Conservation (phyloP, 495 filamentous ascomycete species). For the Penicillium canariense region DNA sequence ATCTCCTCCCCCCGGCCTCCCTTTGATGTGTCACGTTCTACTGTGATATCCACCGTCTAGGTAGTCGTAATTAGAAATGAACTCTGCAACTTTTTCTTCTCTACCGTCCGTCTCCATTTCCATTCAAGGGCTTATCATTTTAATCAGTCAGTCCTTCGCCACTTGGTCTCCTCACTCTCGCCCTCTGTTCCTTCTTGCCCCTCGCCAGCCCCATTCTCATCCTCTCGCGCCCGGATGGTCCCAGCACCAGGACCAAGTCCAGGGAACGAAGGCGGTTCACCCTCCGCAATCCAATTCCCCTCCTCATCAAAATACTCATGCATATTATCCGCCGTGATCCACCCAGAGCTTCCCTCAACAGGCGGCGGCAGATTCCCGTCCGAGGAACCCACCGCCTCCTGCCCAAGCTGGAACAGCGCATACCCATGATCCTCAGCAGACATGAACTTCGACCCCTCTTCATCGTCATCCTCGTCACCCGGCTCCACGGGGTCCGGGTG, state of each 20-base stretch:
- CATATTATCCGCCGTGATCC: slow-evolving; percentile 97
- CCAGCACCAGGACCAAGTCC: slow-evolving; percentile 56
- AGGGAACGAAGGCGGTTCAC: slow-evolving; percentile 35
- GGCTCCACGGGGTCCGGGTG: slow-evolving; percentile 72
- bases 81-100: no score
- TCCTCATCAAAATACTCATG: slow-evolving; percentile 70
- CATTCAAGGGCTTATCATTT: background rate
- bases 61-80: slow-evolving; percentile 24
- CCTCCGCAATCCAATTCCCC: slow-evolving; percentile 55
- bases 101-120: background rate
- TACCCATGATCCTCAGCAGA: slow-evolving; percentile 32
- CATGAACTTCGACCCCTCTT: slow-evolving; percentile 37
- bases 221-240: slow-evolving; percentile 50
- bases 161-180: slow-evolving; percentile 52
- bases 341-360: slow-evolving; percentile 81
- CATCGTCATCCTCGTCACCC: slow-evolving; percentile 46
- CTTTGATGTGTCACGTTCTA: slow-evolving; percentile 11
- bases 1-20: background rate
- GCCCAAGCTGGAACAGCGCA: slow-evolving; percentile 29
- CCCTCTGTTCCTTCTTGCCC: slow-evolving; percentile 26
- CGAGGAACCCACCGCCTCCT: slow-evolving; percentile 19
- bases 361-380: slow-evolving; percentile 66
- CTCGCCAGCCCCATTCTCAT: slow-evolving; percentile 34
- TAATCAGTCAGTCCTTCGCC: slow-evolving; percentile 56
- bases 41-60: slow-evolving; percentile 23